Evolutionary conservation across 495 filamentous ascomycete genomes (phyloP).

Genomic region (Penicillium fimorum): DNA sequence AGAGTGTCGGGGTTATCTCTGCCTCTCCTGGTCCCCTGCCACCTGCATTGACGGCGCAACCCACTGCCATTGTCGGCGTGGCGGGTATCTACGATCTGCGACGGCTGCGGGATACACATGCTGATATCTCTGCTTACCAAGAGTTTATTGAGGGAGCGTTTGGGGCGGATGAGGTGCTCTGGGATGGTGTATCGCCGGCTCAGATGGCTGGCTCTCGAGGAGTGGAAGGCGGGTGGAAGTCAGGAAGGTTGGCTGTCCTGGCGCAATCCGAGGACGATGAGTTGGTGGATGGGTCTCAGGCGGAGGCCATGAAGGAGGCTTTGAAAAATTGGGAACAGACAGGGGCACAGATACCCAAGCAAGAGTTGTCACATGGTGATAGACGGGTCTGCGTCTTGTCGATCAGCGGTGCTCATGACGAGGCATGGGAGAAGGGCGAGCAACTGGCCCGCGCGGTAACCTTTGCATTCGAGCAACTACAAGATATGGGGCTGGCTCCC

Average conservation of each 20-base stretch:
- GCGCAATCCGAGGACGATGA: conserved; percentile 60
- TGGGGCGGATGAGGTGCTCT: conserved; percentile 50
- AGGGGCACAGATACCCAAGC: conserved; percentile 26
- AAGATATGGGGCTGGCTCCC: conserved; percentile 27
- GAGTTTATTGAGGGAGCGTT: conserved; percentile 64
- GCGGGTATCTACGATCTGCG: conserved; percentile 67
- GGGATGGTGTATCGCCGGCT: conserved; percentile 54
- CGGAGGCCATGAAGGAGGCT: conserved; percentile 43
- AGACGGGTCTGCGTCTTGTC: conserved; percentile 36
- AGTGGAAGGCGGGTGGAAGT: conserved; percentile 39
- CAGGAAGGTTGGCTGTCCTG: conserved; percentile 52
- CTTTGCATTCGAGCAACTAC: conserved; percentile 34
- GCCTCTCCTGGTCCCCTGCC: conserved; percentile 23
- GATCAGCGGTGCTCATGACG: conserved; percentile 63
- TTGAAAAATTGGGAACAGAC: conserved; percentile 32
- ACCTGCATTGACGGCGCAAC: conserved; percentile 26
- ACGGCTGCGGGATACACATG: conserved; percentile 48
- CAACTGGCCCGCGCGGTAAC: conserved; percentile 47
- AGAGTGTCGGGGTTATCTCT: conserved; percentile 13
- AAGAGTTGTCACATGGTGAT: conserved; percentile 46
- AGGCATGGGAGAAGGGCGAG: conserved; percentile 53
- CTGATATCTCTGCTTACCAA: conserved; percentile 49
- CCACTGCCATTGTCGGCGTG: conserved; percentile 56
- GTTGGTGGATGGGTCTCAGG: conserved; percentile 57
- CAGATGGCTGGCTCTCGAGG: conserved; percentile 32